Percentiles rank a stretch among this genome's conserved stretches.
Evolutionary conservation across 768 basidiomycete genomes (phyloP).

Genomic region (Phylloporus sp.): DNA sequence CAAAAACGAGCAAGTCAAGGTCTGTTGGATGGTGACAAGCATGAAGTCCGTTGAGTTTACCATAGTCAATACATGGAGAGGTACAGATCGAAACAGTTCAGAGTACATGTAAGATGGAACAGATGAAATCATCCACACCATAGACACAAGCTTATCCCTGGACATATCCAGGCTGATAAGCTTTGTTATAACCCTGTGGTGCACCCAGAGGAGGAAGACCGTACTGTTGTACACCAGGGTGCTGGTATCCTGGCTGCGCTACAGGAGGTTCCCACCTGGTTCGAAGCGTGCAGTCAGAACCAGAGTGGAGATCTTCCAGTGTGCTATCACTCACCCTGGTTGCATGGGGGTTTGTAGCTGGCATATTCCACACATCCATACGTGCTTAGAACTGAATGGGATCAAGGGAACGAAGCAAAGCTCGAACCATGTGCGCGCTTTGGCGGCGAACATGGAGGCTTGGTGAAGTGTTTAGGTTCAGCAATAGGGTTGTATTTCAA

Average conservation of each 20-base stretch:
- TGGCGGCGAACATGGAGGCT: conserved; percentile 62
- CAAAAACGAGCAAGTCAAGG: no score
- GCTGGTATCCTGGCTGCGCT: conserved; percentile 35
- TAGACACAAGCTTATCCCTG: conserved; percentile 14
- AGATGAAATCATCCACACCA: neutral
- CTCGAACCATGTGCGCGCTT: conserved; percentile 71
- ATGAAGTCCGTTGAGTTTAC: neutral
- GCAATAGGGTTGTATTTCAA: neutral
- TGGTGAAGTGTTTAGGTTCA: neutral
- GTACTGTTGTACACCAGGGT: conserved; percentile 29
- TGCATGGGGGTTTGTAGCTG: conserved; percentile 56
- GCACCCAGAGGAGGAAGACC: neutral
- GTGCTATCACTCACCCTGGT: conserved; percentile 39
- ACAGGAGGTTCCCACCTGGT: conserved; percentile 35
- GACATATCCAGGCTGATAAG: conserved; percentile 30
- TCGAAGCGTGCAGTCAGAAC: neutral
- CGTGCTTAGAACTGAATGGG: conserved; percentile 54
- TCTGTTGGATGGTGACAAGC: no score
- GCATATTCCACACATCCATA: conserved; percentile 74
- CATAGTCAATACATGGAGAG: neutral
- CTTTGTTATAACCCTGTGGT: conserved; percentile 14
- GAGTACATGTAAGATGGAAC: neutral
- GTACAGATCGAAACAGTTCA: neutral
- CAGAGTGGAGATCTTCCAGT: neutral
- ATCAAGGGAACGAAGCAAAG: conserved; percentile 71